Percentiles rank a stretch among this genome's conserved stretches.
Evolutionary conservation across 371 early-diverging fungal species (phyloP).

Genomic region (Zopfochytrium polystomum): DNA sequence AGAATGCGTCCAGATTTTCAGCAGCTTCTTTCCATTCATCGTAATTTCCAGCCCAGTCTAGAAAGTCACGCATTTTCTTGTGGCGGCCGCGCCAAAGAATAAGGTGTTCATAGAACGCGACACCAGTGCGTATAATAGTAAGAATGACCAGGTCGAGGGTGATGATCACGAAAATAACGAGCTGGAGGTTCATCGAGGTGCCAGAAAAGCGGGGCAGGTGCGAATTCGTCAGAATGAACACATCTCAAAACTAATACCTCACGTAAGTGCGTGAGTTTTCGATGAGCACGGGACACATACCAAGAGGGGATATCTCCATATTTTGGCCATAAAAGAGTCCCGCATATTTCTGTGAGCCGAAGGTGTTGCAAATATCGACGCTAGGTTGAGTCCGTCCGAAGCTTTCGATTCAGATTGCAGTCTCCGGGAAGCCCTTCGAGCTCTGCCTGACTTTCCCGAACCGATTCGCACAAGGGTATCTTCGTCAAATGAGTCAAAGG

Average conservation of each 20-base stretch:
- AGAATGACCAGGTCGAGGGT: conserved; percentile 67
- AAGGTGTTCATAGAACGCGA: conserved; percentile 69
- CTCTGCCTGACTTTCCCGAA: too few species aligned
- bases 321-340: too few species aligned
- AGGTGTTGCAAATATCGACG: too few species aligned
- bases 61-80: conserved; percentile 10
- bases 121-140: conserved; percentile 65
- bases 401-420: too few species aligned
- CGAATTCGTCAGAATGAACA: not conserved
- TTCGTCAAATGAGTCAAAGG: too few species aligned
- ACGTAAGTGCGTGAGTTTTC: conserved; percentile 5
- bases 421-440: too few species aligned
- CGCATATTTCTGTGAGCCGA: too few species aligned
- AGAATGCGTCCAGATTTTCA: conserved; percentile 62
- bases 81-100: conserved; percentile 56
- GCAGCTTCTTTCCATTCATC: conserved; percentile 73
- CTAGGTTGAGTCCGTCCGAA: too few species aligned
- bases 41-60: conserved; percentile 14
- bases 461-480: too few species aligned
- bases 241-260: not conserved
- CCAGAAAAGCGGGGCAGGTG: too few species aligned
- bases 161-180: conserved; percentile 59
- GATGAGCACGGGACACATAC: conserved; percentile 5
- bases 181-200: too few species aligned
- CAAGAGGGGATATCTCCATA: conserved; percentile 13